A percentile compares a stretch with the other conserved stretches of the same genome.
Evolutionary conservation across 1,139 yeast genomes (phyloP).

Genomic region (Blastobotrys proliferans): DNA sequence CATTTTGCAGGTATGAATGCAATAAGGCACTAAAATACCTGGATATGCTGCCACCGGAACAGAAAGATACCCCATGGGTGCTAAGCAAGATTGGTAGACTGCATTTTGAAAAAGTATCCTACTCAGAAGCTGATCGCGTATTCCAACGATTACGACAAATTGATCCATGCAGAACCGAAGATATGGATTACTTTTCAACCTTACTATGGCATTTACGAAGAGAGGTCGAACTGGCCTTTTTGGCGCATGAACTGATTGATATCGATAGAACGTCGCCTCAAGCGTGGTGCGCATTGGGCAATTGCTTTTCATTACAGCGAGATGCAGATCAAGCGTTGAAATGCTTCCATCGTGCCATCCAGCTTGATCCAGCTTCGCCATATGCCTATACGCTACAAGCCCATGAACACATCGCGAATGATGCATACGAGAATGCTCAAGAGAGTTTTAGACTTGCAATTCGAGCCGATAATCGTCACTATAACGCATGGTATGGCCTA

Average conservation of each 20-base stretch:
- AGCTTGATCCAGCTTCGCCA: constrained; percentile 65
- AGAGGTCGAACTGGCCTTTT: constrained; percentile 70
- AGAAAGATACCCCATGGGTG: constrained; percentile 81
- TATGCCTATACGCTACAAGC: constrained; percentile 94
- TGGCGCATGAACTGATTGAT: constrained; percentile 78
- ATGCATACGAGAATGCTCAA: constrained; percentile 86
- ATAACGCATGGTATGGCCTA: constrained; percentile 92
- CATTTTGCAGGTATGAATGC: constrained; percentile 69
- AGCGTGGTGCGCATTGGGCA: constrained; percentile 92
- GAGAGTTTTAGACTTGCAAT: constrained; percentile 79
- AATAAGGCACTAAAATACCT: constrained; percentile 72
- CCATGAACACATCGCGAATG: constrained; percentile 84
- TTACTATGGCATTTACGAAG: constrained; percentile 88
- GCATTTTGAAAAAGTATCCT: constrained; percentile 84
- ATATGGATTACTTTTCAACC: constrained; percentile 90
- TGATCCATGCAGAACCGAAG: constrained; percentile 79
- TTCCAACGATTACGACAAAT: constrained; percentile 59
- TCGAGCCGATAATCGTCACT: constrained; percentile 73
- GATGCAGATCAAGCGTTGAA: constrained; percentile 90
- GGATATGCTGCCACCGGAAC: constrained; percentile 58
- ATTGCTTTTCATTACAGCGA: constrained; percentile 73
- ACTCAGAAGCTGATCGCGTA: constrained; percentile 65
- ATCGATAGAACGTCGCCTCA: constrained; percentile 64
- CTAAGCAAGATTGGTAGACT: constrained; percentile 72
- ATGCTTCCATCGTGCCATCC: constrained; percentile 78